Conservation (phyloP, 495 filamentous ascomycete species). For the Oidiodendron maius region DNA sequence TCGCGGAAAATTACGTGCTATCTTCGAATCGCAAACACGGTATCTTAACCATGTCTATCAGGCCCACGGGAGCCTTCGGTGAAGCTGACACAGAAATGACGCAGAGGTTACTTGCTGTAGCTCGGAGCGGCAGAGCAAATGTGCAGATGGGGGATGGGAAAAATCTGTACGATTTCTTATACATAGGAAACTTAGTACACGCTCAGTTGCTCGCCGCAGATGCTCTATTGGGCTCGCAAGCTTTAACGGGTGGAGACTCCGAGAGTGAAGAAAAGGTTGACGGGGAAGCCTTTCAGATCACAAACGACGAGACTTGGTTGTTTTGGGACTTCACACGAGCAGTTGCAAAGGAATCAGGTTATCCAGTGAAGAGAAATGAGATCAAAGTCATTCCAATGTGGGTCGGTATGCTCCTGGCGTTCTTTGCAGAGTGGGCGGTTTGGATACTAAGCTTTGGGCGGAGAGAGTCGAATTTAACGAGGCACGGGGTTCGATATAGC, state of each 20-base stretch:
- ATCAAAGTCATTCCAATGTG: slow-evolving; percentile 61
- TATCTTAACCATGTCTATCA: slow-evolving; percentile 70
- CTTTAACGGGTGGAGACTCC: slow-evolving; percentile 50
- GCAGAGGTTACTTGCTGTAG: slow-evolving; percentile 55
- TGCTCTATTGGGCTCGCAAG: slow-evolving; percentile 55
- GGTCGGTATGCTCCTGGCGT: slow-evolving; percentile 60
- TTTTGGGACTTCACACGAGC: slow-evolving; percentile 89
- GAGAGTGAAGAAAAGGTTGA: slow-evolving; percentile 66
- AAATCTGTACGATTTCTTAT: slow-evolving; percentile 80
- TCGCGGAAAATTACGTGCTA: slow-evolving; percentile 78
- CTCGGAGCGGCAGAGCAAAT: slow-evolving; percentile 56
- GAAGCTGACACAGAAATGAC: slow-evolving; percentile 65
- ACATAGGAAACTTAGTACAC: slow-evolving; percentile 70
- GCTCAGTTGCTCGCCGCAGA: slow-evolving; percentile 65
- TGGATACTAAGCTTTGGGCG: slow-evolving; percentile 41
- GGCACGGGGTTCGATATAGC: slow-evolving; percentile 64
- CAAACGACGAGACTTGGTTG: slow-evolving; percentile 82
- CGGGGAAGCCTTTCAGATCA: slow-evolving; percentile 91
- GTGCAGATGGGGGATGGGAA: slow-evolving; percentile 82
- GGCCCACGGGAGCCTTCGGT: slow-evolving; percentile 83
- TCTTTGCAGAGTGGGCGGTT: slow-evolving; percentile 60
- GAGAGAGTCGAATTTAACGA: slow-evolving; percentile 67
- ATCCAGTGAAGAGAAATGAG: slow-evolving; percentile 48
- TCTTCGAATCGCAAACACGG: slow-evolving; percentile 57
- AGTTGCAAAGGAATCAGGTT: slow-evolving; percentile 64